A percentile compares a stretch with the other conserved stretches of the same genome.
phyloP scores from a whole-genome alignment of 257 asterid species.

The Rehmannia glutinosa region DNA sequence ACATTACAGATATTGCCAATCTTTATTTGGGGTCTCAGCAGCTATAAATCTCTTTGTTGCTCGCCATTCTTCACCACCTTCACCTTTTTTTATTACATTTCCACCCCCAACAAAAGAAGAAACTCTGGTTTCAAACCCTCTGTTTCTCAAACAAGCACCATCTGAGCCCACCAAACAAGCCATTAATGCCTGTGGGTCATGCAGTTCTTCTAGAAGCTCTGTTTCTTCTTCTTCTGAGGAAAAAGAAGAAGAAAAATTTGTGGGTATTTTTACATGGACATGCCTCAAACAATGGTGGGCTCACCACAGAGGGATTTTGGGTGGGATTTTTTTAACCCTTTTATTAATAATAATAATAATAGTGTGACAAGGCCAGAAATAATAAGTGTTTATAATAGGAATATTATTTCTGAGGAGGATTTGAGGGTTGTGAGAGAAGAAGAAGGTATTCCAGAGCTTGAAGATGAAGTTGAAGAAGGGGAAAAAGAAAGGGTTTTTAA shows the following conservation, averaged over 20 bases:
- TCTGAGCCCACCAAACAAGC: slow-evolving; percentile 56
- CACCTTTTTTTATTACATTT: slow-evolving; percentile 50
- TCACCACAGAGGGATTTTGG: slow-evolving; percentile 78
- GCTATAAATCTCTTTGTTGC: slow-evolving; percentile 76
- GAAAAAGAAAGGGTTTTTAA: slow-evolving; percentile 24
- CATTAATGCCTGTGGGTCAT: slow-evolving; percentile 33
- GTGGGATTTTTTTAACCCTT: slow-evolving; percentile 97
- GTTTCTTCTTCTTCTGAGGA: slow-evolving; percentile 34
- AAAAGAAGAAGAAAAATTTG: slow-evolving; percentile 28
- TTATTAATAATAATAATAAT: slow-evolving; percentile 5
- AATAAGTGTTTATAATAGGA: slow-evolving; percentile 42
- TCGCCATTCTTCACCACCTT: slow-evolving; percentile 66
- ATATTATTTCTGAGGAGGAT: slow-evolving; percentile 79
- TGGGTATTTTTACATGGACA: slow-evolving; percentile 69
- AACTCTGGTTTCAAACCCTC: slow-evolving; percentile 69
- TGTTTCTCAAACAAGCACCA: slow-evolving; percentile 75
- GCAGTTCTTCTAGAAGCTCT: slow-evolving; percentile 37
- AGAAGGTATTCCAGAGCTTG: slow-evolving; percentile 94
- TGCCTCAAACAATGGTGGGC: slow-evolving; percentile 43
- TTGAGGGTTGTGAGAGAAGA: slow-evolving; percentile 78
- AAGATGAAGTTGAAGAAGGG: slow-evolving; percentile 51
- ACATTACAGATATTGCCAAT: slow-evolving; percentile 72
- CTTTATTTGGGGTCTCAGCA: slow-evolving; percentile 76
- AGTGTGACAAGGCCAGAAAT: slow-evolving; percentile 51
- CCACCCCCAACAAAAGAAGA: slow-evolving; percentile 35